Base-by-base conservation (phyloP, 2,329 filamentous ascomycete genomes). In the Neobulgaria alba region DNA sequence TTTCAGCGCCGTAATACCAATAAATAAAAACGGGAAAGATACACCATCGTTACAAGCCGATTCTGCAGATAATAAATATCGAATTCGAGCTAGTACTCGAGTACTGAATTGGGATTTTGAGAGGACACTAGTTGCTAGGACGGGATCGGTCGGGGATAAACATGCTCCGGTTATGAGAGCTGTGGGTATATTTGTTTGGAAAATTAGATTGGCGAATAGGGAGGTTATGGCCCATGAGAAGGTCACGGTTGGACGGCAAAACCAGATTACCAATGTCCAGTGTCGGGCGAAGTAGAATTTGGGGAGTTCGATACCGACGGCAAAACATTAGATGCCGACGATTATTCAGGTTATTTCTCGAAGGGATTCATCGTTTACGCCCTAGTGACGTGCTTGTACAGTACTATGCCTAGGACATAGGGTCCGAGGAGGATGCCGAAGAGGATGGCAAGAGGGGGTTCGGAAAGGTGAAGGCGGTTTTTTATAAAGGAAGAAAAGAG, bases 271-370 rank as follows among this genome's bases (percentile, higher is more conserved):
- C 0, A 51, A 54, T 23, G 42, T 42, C 55, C 53, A 57, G 45
- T 58, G 54, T 16, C 55, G 21, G 1, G 38, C 39, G 33, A 60
- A 59, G 37, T 59, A 60, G 33, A 45, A 44, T 17, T 57, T 73
- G 15, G 80, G 80, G 64, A 85, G 67, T 62, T 83, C 80, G 60
- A 84, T 79, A 5, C 80, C 80, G 16, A 84, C 75, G 51, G 79
- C 79, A 55, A 84, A 84, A 68, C 80, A 84, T 67, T 84, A 79
- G 20, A 84, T 78, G 36, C 82, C 79, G 30, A 85, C 67, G 39
- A 84, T 79, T 41, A 84, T 78, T 45, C 80, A 73, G n/a, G 79
- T 79, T 58, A 80, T 79, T 51, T 84, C 80, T 21, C 83, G 68
- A 0, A 79, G 81, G 33, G 75, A 68, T 32, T 79, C 71, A 54